Conservation (phyloP, 257 asterid species). For the Anisodus acutangulus region DNA sequence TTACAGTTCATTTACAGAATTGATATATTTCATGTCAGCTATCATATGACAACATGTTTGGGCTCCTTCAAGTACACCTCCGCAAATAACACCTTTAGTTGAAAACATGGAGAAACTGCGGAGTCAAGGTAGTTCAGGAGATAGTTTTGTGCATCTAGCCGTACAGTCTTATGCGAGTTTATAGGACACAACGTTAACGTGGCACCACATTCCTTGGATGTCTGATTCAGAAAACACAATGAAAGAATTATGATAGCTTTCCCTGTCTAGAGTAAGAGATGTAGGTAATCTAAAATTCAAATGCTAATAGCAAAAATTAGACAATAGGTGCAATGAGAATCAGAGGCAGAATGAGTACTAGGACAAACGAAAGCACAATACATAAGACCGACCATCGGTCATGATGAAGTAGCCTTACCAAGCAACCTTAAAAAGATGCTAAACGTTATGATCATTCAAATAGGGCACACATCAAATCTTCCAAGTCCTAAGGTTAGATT, state of each 20-base stretch:
- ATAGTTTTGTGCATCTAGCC: conserved; percentile 33
- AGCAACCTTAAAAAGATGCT: not conserved
- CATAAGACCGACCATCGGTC: not conserved
- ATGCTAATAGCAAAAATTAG: not conserved
- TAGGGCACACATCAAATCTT: conserved; percentile 22
- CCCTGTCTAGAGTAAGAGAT: not conserved
- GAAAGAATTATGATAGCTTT: not conserved
- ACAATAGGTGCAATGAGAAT: not conserved
- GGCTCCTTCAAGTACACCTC: not conserved
- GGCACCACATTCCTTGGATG: conserved; percentile 84
- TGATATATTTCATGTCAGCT: not conserved
- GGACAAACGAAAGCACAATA: not conserved
- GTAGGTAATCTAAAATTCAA: not conserved
- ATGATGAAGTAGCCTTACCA: conserved; percentile 1
- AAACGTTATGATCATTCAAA: conserved; percentile 13
- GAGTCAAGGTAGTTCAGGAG: not conserved
- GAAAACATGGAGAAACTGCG: conserved; percentile 16
- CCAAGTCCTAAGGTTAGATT: not conserved
- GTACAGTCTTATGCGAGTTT: conserved; percentile 72
- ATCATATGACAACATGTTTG: not conserved
- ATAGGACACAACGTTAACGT: conserved; percentile 70
- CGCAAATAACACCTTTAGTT: not conserved
- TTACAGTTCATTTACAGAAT: conserved; percentile 13
- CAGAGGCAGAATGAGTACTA: not conserved
- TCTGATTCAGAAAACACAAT: conserved; percentile 43